phyloP scores from a whole-genome alignment of 1,139 yeast genomes.

The Kodamaea plutei region DNA sequence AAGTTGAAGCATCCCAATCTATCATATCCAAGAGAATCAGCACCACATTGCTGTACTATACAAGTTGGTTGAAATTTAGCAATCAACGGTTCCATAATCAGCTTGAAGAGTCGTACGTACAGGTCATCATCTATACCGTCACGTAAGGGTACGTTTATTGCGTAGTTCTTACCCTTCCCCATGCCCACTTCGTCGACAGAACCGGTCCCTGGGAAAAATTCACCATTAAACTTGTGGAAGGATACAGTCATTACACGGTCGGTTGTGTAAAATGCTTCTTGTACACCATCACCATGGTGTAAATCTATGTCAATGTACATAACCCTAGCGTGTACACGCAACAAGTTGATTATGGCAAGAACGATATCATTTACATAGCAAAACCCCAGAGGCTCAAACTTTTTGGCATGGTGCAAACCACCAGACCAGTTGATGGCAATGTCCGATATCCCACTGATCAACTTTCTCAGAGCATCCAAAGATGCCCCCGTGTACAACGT shows the following conservation, averaged over 20 bases:
- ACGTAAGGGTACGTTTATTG: conserved; percentile 87
- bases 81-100: conserved; percentile 83
- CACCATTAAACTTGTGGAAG: conserved; percentile 92
- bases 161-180: conserved; percentile 80
- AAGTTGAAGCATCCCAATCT: conserved; percentile 90
- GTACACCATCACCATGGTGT: conserved; percentile 98
- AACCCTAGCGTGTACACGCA: conserved; percentile 86
- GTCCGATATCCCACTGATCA: conserved; percentile 81
- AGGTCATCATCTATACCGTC: conserved; percentile 97
- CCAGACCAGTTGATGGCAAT: conserved; percentile 98
- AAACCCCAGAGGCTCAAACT: conserved; percentile 90
- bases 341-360: conserved; percentile 72
- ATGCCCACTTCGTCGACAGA: conserved; percentile 82
- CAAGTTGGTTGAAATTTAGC: conserved; percentile 85
- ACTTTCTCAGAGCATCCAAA: conserved; percentile 84
- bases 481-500: conserved; percentile 89
- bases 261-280: conserved; percentile 92
- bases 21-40: conserved; percentile 92
- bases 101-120: conserved; percentile 70
- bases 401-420: conserved; percentile 95
- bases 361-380: conserved; percentile 96
- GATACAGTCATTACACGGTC: conserved; percentile 95
- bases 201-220: conserved; percentile 96
- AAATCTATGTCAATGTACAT: conserved; percentile 91
- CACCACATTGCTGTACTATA: conserved; percentile 95